phyloP scores from a whole-genome alignment of 352 stramenopile genomes.

The Phytophthora foliorum region DNA sequence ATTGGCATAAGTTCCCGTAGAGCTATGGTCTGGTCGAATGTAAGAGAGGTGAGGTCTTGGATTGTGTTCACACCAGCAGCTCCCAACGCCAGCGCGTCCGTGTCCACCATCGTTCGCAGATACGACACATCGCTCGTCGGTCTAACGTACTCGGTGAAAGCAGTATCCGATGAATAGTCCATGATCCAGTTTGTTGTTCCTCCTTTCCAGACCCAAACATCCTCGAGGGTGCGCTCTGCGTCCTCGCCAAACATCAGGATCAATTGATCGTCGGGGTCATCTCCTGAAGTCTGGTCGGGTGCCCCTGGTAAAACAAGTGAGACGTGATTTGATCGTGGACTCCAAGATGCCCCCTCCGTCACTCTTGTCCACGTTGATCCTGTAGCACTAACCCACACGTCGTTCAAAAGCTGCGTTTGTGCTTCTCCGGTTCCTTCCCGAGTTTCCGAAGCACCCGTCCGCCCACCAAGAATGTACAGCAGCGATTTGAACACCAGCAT shows the following conservation, averaged over 20 bases:
- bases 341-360: slow-evolving; percentile 48
- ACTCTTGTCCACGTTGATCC: slow-evolving; percentile 57
- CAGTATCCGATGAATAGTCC: slow-evolving; percentile 54
- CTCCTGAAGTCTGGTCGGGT: slow-evolving; percentile 49
- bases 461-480: slow-evolving; percentile 70
- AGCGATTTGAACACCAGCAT: slow-evolving; percentile 69
- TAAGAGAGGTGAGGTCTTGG: slow-evolving; percentile 72
- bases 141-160: slow-evolving; percentile 52
- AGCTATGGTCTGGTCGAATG: slow-evolving; percentile 58
- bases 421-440: slow-evolving; percentile 25
- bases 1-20: slow-evolving; percentile 69
- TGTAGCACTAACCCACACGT: slow-evolving; percentile 70
- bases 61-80: slow-evolving; percentile 80
- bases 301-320: slow-evolving; percentile 51
- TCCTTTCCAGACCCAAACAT: slow-evolving; percentile 77
- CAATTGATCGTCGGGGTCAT: slow-evolving; percentile 60
- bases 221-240: slow-evolving; percentile 60
- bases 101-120: slow-evolving; percentile 59
- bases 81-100: slow-evolving; percentile 64
- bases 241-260: slow-evolving; percentile 74
- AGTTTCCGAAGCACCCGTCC: slow-evolving; percentile 43
- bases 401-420: slow-evolving; percentile 60
- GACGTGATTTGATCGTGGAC: slow-evolving; percentile 63
- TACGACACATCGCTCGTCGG: slow-evolving; percentile 57
- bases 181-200: slow-evolving; percentile 44